phyloP scores from a whole-genome alignment of 2,329 filamentous ascomycete species.

The Fusarium sp. region DNA sequence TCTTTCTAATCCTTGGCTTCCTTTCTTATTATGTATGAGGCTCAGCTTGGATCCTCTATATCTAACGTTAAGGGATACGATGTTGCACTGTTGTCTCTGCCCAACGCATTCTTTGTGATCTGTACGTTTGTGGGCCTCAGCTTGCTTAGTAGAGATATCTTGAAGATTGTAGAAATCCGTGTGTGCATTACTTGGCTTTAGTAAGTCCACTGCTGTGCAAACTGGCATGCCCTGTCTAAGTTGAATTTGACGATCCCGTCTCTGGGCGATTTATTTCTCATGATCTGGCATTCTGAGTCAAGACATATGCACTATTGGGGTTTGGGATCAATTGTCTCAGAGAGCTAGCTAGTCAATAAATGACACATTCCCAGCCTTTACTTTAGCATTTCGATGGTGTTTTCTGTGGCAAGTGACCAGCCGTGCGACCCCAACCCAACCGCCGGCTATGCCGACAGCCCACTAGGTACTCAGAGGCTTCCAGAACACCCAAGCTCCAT shows the following conservation, averaged over 20 bases:
- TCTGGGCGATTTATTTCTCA: not conserved
- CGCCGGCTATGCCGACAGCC: constrained; percentile 7
- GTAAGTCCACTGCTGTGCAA: not conserved
- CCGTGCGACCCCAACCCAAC: constrained; percentile 17
- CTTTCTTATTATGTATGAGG: not conserved
- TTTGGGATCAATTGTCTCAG: not conserved
- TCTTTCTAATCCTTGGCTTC: not conserved
- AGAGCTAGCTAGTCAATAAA: not conserved
- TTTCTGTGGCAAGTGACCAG: not conserved
- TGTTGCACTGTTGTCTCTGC: constrained; percentile 1
- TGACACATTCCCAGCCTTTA: not conserved
- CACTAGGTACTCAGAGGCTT: constrained; percentile 1
- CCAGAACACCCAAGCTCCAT: constrained; percentile 6
- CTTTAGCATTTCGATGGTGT: not conserved
- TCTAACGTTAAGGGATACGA: constrained; percentile 1
- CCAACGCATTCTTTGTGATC: not conserved
- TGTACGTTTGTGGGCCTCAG: not conserved
- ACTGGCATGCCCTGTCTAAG: not conserved
- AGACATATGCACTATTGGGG: not conserved
- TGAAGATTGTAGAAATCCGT: not conserved
- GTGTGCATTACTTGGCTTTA: not conserved
- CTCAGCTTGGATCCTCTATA: not conserved
- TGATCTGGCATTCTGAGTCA: not conserved
- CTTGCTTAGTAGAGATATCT: not conserved
- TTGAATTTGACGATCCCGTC: not conserved